These are phyloP conservation scores for Hemileccinum impolitum DNA, from an alignment of 768 basidiomycete species.

Conservation along the genomic window DNA sequence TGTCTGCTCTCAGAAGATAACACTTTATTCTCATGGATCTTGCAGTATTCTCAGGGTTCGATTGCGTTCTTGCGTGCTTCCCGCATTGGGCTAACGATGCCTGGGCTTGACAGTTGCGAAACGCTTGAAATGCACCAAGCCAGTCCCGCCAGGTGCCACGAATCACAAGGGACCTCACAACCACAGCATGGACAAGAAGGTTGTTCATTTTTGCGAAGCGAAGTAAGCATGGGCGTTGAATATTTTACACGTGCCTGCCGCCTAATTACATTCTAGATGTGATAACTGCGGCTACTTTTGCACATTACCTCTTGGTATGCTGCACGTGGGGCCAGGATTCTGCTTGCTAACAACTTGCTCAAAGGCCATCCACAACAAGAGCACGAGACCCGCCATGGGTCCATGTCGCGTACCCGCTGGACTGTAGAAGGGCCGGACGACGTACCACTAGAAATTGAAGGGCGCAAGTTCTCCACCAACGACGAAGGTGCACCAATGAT, in stretches of 20 bases:
- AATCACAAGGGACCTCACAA: slow-evolving; percentile 47
- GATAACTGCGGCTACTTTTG: slow-evolving; percentile 57
- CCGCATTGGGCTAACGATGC: not conserved
- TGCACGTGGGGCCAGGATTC: rapidly evolving
- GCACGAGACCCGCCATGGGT: slow-evolving; percentile 62
- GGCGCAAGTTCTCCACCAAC: slow-evolving; percentile 49
- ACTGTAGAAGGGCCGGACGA: slow-evolving; percentile 51
- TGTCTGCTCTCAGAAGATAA: not conserved
- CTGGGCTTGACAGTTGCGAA: slow-evolving; percentile 38
- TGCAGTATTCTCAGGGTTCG: slow-evolving; percentile 53
- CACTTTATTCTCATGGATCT: not conserved
- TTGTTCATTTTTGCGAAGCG: slow-evolving; percentile 54
- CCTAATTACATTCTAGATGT: slow-evolving; percentile 35
- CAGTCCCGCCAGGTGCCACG: slow-evolving; percentile 40
- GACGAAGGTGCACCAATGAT: slow-evolving; percentile 64
- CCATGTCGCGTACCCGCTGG: slow-evolving; percentile 60
- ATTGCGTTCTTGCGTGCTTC: not conserved
- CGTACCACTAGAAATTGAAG: slow-evolving; percentile 48
- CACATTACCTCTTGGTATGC: slow-evolving; percentile 50
- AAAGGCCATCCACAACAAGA: slow-evolving; percentile 57
- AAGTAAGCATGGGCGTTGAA: slow-evolving; percentile 38
- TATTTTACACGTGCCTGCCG: not conserved
- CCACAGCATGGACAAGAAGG: slow-evolving; percentile 43
- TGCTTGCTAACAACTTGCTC: not conserved
- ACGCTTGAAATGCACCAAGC: slow-evolving; percentile 47